Evolutionary conservation across 2,329 filamentous ascomycete species (phyloP), one percentile per base, ranked within the genome.

Genomic region (Daldinia sp.): DNA sequence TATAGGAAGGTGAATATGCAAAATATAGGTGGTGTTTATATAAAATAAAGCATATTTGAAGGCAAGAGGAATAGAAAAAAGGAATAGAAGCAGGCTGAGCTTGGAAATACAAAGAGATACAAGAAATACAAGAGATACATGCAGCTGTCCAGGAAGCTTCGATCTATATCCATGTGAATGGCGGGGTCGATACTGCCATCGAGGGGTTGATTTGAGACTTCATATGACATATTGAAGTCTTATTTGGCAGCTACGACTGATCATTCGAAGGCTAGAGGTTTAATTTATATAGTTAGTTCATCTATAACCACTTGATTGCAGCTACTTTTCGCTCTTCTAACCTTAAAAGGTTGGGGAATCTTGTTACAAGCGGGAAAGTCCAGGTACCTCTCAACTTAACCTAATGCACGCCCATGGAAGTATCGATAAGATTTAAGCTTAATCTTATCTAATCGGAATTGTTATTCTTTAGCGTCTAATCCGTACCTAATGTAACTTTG

Each of bases 391-490:
- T 15, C 13, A 2, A 18, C 20, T 13, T 2, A 9, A 37, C 30
- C 42, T 50, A 28, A 20, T 23, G n/a, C 39, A 41, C n/a, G 20
- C 26, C 18, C 9, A 48, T 18, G 20, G 15, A 23, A 57, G 7
- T 56, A 42, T 9, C 7, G 55, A 67, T 58, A 61, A 62, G 33
- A 54, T 65, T 18, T 28, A 60, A 69, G 60, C 60, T 64, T 58
- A 48, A 67, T 65, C 64, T 70, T 70, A 70, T 70, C 68, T 70
- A 70, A 70, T 67, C 68, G 53, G 50, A n/a, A 48, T 50, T 59
- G 26, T 9, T 50, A 30, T 50, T 6, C 46, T 50, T 33, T 50
- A 50, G 46, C 46, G 46, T 50, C 26, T 50, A 28, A 18, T 18
- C 18, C 10, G n/a, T 44, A 44, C n/a, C 4, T 42, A 20, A 7